Conservation (phyloP, 2,329 filamentous ascomycete species). For the Penicillium glabrum region DNA sequence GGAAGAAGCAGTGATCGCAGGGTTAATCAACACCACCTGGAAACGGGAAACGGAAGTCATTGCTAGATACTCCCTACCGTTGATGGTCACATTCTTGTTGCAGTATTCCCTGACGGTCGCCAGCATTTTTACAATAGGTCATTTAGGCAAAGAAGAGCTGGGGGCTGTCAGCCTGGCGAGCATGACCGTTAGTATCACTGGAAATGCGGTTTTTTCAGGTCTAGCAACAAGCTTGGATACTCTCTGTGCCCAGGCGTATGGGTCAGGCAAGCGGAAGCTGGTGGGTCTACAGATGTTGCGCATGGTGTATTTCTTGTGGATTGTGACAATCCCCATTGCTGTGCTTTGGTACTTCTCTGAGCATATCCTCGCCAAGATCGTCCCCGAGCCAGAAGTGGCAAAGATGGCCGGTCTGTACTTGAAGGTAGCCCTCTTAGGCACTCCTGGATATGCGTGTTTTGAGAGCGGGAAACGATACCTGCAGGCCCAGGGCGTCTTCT, state of each 20-base stretch:
- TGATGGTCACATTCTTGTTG: conserved; percentile 72
- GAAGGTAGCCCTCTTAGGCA: conserved; percentile 66
- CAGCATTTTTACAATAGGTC: conserved; percentile 75
- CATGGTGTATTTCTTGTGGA: conserved; percentile 75
- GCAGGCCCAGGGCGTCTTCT: conserved; percentile 85
- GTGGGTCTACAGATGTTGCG: conserved; percentile 81
- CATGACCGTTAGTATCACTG: conserved; percentile 79
- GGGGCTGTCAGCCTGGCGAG: conserved; percentile 68
- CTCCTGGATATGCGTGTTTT: conserved; percentile 74
- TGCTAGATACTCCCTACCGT: conserved; percentile 65
- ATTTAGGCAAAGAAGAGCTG: conserved; percentile 69
- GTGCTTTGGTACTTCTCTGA: conserved; percentile 70
- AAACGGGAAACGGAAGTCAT: conserved; percentile 84
- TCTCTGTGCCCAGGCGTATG: conserved; percentile 89
- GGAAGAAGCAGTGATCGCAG: conserved; percentile 79
- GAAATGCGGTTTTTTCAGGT: conserved; percentile 76
- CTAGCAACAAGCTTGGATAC: conserved; percentile 89
- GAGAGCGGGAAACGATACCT: conserved; percentile 82
- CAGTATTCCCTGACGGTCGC: conserved; percentile 85
- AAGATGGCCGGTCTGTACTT: conserved; percentile 72
- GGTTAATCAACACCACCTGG: conserved; percentile 87
- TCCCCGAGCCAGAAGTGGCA: conserved; percentile 71
- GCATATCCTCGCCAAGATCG: conserved; percentile 62
- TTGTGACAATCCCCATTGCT: conserved; percentile 70
- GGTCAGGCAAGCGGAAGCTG: conserved; percentile 83